A percentile compares a stretch with the other conserved stretches of the same genome.
These are phyloP conservation scores for Naegleria lovaniensis DNA, from an alignment of 208 protist genomes.

Conservation along the genomic window DNA sequence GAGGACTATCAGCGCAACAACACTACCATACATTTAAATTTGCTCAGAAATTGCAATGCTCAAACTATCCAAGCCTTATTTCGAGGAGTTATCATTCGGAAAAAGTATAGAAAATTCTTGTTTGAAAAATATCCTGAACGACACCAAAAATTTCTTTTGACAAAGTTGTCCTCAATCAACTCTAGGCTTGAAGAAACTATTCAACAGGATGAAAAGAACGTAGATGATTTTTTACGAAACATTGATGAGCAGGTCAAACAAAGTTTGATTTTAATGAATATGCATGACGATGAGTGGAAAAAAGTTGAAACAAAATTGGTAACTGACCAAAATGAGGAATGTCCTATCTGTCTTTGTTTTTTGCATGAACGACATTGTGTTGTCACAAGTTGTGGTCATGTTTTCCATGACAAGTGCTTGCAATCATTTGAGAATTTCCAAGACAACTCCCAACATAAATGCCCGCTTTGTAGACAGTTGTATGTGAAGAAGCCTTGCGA, in stretches of 20 bases:
- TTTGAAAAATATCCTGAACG: neutral
- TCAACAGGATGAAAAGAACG: neutral
- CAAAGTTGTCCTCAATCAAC: neutral
- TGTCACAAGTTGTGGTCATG: slow-evolving; percentile 14
- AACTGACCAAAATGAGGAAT: neutral
- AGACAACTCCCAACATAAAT: neutral
- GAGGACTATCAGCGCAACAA: neutral
- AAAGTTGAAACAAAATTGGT: neutral
- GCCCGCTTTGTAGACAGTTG: neutral
- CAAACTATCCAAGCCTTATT: neutral
- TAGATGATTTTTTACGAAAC: neutral
- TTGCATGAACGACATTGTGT: neutral
- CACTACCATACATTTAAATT: neutral
- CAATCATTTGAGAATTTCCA: slow-evolving; percentile 11
- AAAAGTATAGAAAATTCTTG: neutral
- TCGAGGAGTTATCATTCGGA: neutral
- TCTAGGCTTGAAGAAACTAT: neutral
- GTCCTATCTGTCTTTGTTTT: neutral
- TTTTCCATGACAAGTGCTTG: slow-evolving; percentile 4
- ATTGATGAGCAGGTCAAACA: neutral
- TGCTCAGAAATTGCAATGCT: neutral
- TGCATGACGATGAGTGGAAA: neutral
- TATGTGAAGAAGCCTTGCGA: neutral
- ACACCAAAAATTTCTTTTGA: neutral
- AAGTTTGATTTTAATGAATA: neutral